Percentiles rank a stretch among this genome's conserved stretches.
phyloP scores from a whole-genome alignment of 192 early-diverging fungal species.

The Umbelopsis sp. region DNA sequence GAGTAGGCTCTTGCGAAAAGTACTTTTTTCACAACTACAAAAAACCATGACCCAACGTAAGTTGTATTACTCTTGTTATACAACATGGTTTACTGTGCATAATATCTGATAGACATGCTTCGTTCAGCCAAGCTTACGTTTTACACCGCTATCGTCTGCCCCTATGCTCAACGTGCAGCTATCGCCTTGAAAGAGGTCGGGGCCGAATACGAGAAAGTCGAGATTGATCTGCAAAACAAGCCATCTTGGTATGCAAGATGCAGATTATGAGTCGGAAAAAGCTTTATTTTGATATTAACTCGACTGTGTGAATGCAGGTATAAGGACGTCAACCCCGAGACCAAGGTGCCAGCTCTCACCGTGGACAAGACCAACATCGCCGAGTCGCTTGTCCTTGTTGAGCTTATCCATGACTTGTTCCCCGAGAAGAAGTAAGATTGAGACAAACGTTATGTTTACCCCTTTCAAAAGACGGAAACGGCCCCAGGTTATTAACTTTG shows the following conservation, averaged over 20 bases:
- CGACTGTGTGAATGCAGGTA: constrained; percentile 27
- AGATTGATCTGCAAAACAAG: constrained; percentile 69
- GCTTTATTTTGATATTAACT: neutral
- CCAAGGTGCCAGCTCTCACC: constrained; percentile 68
- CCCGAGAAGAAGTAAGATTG: constrained; percentile 56
- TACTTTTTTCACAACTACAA: neutral
- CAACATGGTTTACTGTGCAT: neutral
- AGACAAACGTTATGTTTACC: constrained; percentile 6
- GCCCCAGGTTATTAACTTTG: neutral
- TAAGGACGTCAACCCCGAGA: constrained; percentile 67
- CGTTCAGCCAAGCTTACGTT: constrained; percentile 49
- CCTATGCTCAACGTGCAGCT: constrained; percentile 70
- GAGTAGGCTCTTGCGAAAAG: neutral
- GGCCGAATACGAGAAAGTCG: constrained; percentile 51
- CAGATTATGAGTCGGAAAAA: neutral
- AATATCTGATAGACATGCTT: neutral
- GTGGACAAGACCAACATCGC: constrained; percentile 59
- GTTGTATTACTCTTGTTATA: neutral
- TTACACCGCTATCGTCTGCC: constrained; percentile 62
- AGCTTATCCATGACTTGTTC: constrained; percentile 65
- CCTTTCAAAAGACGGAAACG: no score
- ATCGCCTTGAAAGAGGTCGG: constrained; percentile 63
- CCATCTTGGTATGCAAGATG: constrained; percentile 60
- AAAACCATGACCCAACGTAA: constrained; percentile 1
- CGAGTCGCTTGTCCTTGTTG: constrained; percentile 69